Base-by-base conservation (phyloP, 176 grass and related monocot genomes). In the Avena sativa region DNA sequence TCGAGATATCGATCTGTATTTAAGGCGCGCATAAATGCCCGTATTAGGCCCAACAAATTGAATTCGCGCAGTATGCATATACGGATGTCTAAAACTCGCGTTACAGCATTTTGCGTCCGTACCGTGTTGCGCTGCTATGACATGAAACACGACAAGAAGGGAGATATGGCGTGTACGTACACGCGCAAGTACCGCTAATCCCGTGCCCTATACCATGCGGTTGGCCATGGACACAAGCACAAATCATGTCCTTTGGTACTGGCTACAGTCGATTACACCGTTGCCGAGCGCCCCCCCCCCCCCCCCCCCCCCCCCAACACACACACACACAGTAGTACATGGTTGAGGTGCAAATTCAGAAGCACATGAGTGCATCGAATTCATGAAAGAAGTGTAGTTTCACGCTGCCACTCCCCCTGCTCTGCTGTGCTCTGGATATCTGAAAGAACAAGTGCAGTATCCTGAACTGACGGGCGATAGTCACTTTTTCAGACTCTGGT, bases 181-280 rank as follows among this genome's bases (percentile, higher is more conserved):
- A 5, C 61, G 61, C 59, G 61, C 59, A 64, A 64, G 61, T 64
- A 64, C 61, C 61, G 61, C 61, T 64, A 64, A 64, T 61, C n/a
- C 57, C 3, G 2, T 12, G 59, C 59, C n/a, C 21, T n/a, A 12
- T 64, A 64, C 5, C 63, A 32, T 66, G 63, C 0, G 64, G 64
- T 67, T 67, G 64, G 64, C 64, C 28, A 32, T 67, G 1, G 64
- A 15, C 32, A 32, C 64, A 2, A 14, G 64, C 64, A 15, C 28
- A 67, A 36, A 67, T 57, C 28, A 6, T 1, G 64, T 16, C 64
- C 64, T 34, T 34, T 6, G 28, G 60, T 67, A 34, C 64, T 66
- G 3, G 4, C 26, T 34, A 67, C 64, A 67, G 64, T 6, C 6
- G 64, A 67, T 67, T 34, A 67, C 28, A 67, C 62, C 1, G 13